Conservation (phyloP, 306 rosid genomes). For the Cyclanthera cordifolia region DNA sequence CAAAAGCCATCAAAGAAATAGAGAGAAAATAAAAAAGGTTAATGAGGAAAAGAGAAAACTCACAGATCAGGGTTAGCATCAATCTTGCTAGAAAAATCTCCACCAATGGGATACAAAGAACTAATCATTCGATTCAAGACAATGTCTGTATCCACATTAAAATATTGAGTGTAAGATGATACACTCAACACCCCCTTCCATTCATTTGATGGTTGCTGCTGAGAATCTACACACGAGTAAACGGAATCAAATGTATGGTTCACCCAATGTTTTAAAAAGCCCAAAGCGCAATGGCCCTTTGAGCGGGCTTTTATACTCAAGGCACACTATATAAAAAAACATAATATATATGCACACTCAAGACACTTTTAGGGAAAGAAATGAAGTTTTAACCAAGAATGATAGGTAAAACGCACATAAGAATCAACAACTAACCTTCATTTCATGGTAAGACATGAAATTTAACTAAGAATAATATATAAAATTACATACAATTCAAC, state of each 20-base stretch:
- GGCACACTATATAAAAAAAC: too few species aligned
- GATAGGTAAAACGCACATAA: too few species aligned
- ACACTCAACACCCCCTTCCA: slow-evolving; percentile 83
- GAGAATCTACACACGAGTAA: slow-evolving; percentile 52
- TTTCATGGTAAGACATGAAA: too few species aligned
- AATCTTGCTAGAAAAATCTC: slow-evolving; percentile 80
- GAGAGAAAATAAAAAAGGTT: background rate
- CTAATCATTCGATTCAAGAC: slow-evolving; percentile 67
- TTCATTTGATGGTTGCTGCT: slow-evolving; percentile 76
- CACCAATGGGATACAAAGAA: slow-evolving; percentile 64
- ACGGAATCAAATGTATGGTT: slow-evolving; percentile 5
- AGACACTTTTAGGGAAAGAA: too few species aligned
- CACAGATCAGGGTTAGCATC: slow-evolving; percentile 96
- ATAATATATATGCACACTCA: too few species aligned
- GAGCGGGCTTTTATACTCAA: too few species aligned
- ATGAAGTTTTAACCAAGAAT: too few species aligned
- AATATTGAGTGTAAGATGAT: slow-evolving; percentile 72
- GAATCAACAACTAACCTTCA: too few species aligned
- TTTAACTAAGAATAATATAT: too few species aligned
- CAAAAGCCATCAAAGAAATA: background rate
- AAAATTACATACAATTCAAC: too few species aligned
- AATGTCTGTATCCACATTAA: slow-evolving; percentile 79
- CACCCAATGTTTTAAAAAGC: too few species aligned
- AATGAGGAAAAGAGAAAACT: slow-evolving; percentile 26
- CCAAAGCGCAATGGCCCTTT: too few species aligned